phyloP scores from a whole-genome alignment of 2,329 filamentous ascomycete genomes.

The Leptographium flavum region DNA sequence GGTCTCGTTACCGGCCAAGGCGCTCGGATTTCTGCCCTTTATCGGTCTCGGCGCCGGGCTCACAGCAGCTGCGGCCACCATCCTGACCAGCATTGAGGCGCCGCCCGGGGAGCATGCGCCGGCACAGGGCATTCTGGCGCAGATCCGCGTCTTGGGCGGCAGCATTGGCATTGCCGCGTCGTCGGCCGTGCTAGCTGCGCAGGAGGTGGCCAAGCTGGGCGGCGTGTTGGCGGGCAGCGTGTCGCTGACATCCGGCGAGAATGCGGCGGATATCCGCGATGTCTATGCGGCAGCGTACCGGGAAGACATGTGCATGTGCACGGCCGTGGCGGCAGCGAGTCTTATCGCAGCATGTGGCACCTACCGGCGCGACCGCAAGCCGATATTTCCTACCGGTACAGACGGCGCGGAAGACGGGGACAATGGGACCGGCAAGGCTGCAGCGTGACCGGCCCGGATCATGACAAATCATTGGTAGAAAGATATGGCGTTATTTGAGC shows the following conservation, averaged over 20 bases:
- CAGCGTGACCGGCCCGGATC: too few species aligned
- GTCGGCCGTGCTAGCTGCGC: conserved; percentile 27
- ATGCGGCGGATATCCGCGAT: conserved; percentile 17
- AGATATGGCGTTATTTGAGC: not conserved
- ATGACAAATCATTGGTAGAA: conserved; percentile 13
- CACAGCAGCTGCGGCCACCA: conserved; percentile 31
- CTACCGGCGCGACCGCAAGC: conserved; percentile 20
- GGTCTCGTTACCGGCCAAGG: conserved; percentile 25
- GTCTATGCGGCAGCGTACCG: conserved; percentile 30
- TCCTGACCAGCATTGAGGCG: conserved; percentile 27
- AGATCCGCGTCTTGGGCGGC: conserved; percentile 36
- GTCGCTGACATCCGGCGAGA: conserved; percentile 11
- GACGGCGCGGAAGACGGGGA: not conserved
- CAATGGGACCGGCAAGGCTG: not conserved
- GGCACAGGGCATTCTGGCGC: conserved; percentile 37
- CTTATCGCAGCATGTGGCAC: conserved; percentile 25
- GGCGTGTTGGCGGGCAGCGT: conserved; percentile 14
- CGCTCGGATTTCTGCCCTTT: conserved; percentile 34
- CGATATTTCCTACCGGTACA: conserved; percentile 7
- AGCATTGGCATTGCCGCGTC: conserved; percentile 40
- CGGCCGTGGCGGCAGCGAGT: conserved; percentile 24
- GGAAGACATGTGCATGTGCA: conserved; percentile 31
- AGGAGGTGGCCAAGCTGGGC: conserved; percentile 16
- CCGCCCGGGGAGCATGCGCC: conserved; percentile 26
- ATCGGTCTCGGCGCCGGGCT: conserved; percentile 39